Conservation (phyloP, 805 yeast species). For the Ogataea trehalophila region DNA sequence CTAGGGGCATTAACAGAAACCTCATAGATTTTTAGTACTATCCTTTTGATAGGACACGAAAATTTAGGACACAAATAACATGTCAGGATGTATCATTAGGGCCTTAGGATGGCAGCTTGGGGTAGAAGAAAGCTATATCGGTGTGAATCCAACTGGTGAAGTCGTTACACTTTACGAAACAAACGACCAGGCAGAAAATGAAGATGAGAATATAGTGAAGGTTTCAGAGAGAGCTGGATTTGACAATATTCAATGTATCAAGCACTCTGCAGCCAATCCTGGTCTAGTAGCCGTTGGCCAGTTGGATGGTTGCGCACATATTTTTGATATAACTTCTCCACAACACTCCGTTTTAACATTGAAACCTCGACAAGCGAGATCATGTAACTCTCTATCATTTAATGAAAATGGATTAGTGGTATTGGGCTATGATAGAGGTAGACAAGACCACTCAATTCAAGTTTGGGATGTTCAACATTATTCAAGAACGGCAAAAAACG, state of each 20-base stretch:
- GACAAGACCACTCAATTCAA: constrained; percentile 71
- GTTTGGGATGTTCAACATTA: constrained; percentile 75
- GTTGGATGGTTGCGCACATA: constrained; percentile 57
- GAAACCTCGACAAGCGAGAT: constrained; percentile 61
- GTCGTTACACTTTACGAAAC: constrained; percentile 67
- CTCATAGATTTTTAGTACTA: too few species aligned
- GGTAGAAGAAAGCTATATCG: constrained; percentile 52
- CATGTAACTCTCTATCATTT: constrained; percentile 72
- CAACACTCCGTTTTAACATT: constrained; percentile 35
- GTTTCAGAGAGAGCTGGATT: constrained; percentile 57
- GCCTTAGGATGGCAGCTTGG: constrained; percentile 59
- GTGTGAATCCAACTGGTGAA: constrained; percentile 76
- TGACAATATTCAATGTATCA: constrained; percentile 61
- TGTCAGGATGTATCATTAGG: constrained; percentile 59
- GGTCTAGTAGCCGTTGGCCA: constrained; percentile 76
- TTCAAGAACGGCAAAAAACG: constrained; percentile 40
- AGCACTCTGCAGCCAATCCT: constrained; percentile 48
- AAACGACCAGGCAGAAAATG: constrained; percentile 30
- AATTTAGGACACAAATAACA: constrained; percentile 12
- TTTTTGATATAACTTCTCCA: constrained; percentile 52
- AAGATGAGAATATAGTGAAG: constrained; percentile 50
- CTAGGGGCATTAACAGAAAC: too few species aligned
- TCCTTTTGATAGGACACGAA: not conserved
- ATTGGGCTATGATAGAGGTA: constrained; percentile 71
- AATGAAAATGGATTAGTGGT: constrained; percentile 63